Conservation (phyloP, 73 alveolate species). For the Tetrahymena malaccensis region DNA sequence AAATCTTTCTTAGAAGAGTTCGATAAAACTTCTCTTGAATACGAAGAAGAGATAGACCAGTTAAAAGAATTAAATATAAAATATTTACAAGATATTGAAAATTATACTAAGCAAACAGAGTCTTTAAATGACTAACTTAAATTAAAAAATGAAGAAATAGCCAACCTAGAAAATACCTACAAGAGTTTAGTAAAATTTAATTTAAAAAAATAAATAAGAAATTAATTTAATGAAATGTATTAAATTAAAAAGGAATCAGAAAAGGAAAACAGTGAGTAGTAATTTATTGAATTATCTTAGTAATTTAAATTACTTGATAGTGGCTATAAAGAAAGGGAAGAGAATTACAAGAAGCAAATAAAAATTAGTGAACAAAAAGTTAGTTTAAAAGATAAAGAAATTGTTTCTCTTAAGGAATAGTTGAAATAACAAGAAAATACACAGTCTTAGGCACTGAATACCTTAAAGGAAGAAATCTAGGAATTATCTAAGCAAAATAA, state of each 20-base stretch:
- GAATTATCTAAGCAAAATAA: background rate
- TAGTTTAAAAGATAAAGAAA: slow-evolving; percentile 14
- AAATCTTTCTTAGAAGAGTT: slow-evolving; percentile 47
- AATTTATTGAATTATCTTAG: background rate
- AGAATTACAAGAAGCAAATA: slow-evolving; percentile 8
- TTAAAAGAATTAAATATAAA: background rate
- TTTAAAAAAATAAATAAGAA: no score
- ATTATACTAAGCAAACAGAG: background rate
- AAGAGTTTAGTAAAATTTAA: background rate
- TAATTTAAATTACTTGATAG: background rate
- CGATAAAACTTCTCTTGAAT: slow-evolving; percentile 35
- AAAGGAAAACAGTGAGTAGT: background rate
- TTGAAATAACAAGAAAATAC: background rate
- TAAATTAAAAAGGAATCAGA: background rate
- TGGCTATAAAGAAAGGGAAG: slow-evolving; percentile 9
- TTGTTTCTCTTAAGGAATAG: slow-evolving; percentile 1
- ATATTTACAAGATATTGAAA: background rate
- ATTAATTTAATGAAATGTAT: no score
- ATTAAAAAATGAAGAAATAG: slow-evolving; percentile 1
- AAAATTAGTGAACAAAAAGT: background rate
- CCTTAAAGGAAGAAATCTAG: slow-evolving; percentile 1
- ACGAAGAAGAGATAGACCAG: slow-evolving; percentile 39
- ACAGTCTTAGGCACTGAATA: background rate
- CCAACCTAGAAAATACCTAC: slow-evolving; percentile 3
- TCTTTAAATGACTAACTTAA: background rate